Percentiles rank a stretch among this genome's conserved stretches.
phyloP scores from a whole-genome alignment of 805 yeast genomes.

The Hanseniaspora singularis region DNA sequence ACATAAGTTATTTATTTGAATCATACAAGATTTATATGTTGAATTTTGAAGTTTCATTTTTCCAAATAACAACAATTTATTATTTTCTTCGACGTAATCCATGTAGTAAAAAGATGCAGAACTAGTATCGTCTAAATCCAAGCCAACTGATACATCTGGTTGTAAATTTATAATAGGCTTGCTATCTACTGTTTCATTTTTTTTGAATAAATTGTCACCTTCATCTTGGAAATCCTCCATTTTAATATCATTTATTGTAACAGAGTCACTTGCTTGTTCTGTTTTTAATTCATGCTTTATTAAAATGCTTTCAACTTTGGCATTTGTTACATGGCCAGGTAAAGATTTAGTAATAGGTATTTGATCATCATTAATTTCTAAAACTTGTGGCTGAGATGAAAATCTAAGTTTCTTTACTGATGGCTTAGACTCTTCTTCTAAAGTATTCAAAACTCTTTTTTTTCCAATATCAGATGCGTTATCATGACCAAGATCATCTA shows the following conservation, averaged over 20 bases:
- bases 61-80: slow-evolving; percentile 64
- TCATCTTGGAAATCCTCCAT: no score
- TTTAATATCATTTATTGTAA: no score
- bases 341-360: no score
- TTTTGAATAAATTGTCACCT: no score
- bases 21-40: slow-evolving; percentile 50
- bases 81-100: slow-evolving; percentile 72
- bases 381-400: slow-evolving; percentile 15
- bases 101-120: slow-evolving; percentile 87
- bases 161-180: no score
- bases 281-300: no score
- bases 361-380: slow-evolving; percentile 14
- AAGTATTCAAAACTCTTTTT: slow-evolving; percentile 9
- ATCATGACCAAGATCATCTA: neutral
- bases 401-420: slow-evolving; percentile 17
- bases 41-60: slow-evolving; percentile 41
- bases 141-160: no score
- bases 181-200: no score
- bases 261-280: no score
- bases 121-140: no score
- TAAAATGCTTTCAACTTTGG: no score
- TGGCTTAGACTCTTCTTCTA: neutral
- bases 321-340: no score
- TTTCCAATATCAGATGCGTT: neutral
- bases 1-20: slow-evolving; percentile 56